phyloP scores from a whole-genome alignment of 805 yeast species.

The Lachancea cidri region DNA sequence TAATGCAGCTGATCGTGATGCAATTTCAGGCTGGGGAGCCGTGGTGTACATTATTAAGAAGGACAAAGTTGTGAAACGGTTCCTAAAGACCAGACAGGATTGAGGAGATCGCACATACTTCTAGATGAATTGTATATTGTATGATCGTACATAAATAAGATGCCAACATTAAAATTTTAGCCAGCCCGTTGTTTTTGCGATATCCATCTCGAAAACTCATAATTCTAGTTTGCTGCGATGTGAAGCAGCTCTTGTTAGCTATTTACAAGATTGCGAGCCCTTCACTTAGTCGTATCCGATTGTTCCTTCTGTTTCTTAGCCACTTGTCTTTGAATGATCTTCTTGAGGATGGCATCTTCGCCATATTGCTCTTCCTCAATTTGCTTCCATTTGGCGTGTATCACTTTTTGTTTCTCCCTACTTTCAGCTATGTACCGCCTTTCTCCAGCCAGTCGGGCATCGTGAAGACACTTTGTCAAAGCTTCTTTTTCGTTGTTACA shows the following conservation, averaged over 20 bases:
- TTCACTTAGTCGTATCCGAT: conserved; percentile 7
- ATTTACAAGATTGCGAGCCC: not conserved
- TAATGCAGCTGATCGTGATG: conserved; percentile 96
- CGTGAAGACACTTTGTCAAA: conserved; percentile 71
- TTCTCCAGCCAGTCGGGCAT: conserved; percentile 61
- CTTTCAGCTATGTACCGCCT: conserved; percentile 48
- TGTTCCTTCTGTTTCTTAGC: conserved; percentile 29
- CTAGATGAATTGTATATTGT: conserved; percentile 7
- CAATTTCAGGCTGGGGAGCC: conserved; percentile 98
- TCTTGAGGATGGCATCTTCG: conserved; percentile 62
- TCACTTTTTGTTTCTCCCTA: conserved; percentile 48
- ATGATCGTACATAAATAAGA: not conserved
- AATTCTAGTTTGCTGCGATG: no score
- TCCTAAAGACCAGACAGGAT: conserved; percentile 93
- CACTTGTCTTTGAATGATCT: conserved; percentile 53
- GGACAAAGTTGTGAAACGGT: conserved; percentile 83
- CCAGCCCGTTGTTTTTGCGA: not conserved
- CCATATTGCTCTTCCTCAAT: conserved; percentile 77
- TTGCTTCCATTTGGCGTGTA: conserved; percentile 53
- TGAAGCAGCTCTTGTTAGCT: no score
- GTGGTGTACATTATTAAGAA: conserved; percentile 87
- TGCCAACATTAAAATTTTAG: not conserved
- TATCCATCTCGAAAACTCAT: no score
- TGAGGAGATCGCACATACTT: conserved; percentile 30
- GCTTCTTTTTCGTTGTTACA: conserved; percentile 84